Base-by-base conservation (phyloP, 768 basidiomycete genomes). In the Suillus clintonianus region DNA sequence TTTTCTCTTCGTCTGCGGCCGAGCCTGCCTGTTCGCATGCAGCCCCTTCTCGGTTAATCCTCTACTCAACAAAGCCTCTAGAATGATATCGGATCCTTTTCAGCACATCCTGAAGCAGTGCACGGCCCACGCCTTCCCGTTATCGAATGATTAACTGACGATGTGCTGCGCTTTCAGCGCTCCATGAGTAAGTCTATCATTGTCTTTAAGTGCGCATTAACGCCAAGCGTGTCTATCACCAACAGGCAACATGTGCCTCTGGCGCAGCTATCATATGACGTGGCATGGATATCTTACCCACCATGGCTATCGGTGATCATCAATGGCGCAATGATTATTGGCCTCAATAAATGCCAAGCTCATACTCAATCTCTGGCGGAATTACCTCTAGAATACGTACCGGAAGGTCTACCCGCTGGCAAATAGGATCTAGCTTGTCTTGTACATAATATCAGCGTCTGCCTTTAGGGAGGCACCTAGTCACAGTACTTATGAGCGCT, bases 131-230 rank as follows among this genome's bases (percentile, higher is more conserved):
- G 48, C 13, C 8, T 27, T 15, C 15, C 48, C 30, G 30, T 32
- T 32, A 48, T 57, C 24, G 10, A 48, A 27, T 48, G 50, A 55
- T 61, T 37, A n/a, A 24, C 43, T 27, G 27, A 32, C 15, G 22
- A 36, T 30, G 48, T 48, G 47, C 7, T 24, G 45, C n/a, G 11
- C 45, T 45, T 4, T 45, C 34, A 36, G 34, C 34, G 10, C 34
- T 8, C 42, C 17, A 41, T 10, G 45, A 47, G 45, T 48, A 15
- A 17, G 9, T 15, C 14, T 3, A 42, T 22, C 10, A 14, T 17
- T 30, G 4, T 57, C 60, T 37, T 41, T 62, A 65, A 53, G 30
- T 13, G 42, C 75, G 72, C 75, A 67, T 76, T 77, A 77, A 72
- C 75, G 51, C 75, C 70, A 54, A 39, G 22, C 24, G 17, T 9